A percentile compares a stretch with the other conserved stretches of the same genome.
phyloP scores from a whole-genome alignment of 2,329 filamentous ascomycete genomes.

The Eurotiales sp. region DNA sequence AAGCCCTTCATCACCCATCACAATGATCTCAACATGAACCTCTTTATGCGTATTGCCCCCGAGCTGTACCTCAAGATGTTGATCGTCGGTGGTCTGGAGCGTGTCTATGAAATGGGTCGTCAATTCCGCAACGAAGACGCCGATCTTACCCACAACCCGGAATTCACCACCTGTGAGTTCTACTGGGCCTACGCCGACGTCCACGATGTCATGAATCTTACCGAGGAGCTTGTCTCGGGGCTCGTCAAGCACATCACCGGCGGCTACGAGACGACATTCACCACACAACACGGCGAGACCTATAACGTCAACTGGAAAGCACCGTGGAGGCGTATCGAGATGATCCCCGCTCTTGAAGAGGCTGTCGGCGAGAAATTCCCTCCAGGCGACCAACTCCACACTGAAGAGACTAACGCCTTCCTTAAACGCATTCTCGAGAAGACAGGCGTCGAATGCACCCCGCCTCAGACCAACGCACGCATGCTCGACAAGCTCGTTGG shows the following conservation, averaged over 20 bases:
- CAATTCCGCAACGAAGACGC: conserved; percentile 94
- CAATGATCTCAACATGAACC: conserved; percentile 91
- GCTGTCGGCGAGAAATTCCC: conserved; percentile 92
- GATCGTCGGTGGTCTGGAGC: conserved; percentile 88
- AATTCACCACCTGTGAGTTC: conserved; percentile 97
- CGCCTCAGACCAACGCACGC: conserved; percentile 86
- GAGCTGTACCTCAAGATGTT: conserved; percentile 96
- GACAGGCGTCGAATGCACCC: conserved; percentile 82
- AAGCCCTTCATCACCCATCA: conserved; percentile 94
- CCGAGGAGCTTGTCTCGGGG: conserved; percentile 86
- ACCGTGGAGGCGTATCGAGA: conserved; percentile 90
- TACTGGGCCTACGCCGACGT: conserved; percentile 93
- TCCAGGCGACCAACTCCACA: conserved; percentile 82
- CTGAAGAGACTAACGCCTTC: conserved; percentile 82
- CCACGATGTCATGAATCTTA: conserved; percentile 84
- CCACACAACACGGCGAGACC: conserved; percentile 78
- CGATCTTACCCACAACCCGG: conserved; percentile 93
- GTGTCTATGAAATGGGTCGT: conserved; percentile 92
- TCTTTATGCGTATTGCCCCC: conserved; percentile 92
- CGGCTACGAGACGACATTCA: conserved; percentile 78
- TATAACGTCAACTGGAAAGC: conserved; percentile 94
- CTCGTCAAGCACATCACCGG: conserved; percentile 88
- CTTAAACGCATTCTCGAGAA: conserved; percentile 80
- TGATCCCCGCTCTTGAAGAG: conserved; percentile 91
- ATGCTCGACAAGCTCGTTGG: conserved; percentile 95